Conservation (phyloP, 2,329 filamentous ascomycete species). For the Chrysoporthe puriensis region DNA sequence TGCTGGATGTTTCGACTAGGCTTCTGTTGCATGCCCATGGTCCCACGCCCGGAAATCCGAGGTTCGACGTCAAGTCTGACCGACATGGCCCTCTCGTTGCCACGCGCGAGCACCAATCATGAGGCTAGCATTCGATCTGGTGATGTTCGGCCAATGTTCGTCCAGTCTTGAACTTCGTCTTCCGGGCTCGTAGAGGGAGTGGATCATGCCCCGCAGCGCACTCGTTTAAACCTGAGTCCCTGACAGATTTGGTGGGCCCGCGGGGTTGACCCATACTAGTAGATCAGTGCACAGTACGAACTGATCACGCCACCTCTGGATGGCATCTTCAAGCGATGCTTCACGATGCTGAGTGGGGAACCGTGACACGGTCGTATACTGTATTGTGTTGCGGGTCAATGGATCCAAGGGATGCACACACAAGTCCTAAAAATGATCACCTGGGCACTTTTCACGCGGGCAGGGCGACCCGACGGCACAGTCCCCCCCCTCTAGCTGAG, state of each 20-base stretch:
- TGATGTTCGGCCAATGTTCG: neutral
- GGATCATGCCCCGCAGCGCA: slow-evolving; percentile 5
- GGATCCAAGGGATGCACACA: neutral
- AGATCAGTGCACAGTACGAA: slow-evolving; percentile 11
- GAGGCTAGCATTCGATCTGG: neutral
- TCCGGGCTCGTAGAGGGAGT: neutral
- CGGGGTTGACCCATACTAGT: slow-evolving; percentile 10
- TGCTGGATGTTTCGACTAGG: slow-evolving; percentile 8
- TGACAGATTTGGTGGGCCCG: slow-evolving; percentile 12
- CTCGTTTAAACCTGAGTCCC: slow-evolving; percentile 4
- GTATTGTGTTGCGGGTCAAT: neutral
- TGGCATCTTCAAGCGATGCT: neutral
- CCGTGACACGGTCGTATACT: slow-evolving; percentile 1
- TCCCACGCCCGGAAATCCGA: neutral
- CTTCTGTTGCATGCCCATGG: slow-evolving; percentile 5
- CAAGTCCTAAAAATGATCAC: slow-evolving; percentile 13
- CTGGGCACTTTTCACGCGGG: neutral
- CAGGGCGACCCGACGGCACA: neutral
- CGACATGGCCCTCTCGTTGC: neutral
- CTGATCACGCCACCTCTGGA: slow-evolving; percentile 6
- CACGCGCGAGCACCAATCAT: neutral
- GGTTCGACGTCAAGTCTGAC: neutral
- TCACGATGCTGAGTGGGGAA: neutral
- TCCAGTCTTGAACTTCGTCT: neutral
- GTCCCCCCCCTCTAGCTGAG: neutral